A percentile compares a stretch with the other conserved stretches of the same genome.
Evolutionary conservation across 495 filamentous ascomycete genomes (phyloP).

Genomic region (Alectoria sarmentosa): DNA sequence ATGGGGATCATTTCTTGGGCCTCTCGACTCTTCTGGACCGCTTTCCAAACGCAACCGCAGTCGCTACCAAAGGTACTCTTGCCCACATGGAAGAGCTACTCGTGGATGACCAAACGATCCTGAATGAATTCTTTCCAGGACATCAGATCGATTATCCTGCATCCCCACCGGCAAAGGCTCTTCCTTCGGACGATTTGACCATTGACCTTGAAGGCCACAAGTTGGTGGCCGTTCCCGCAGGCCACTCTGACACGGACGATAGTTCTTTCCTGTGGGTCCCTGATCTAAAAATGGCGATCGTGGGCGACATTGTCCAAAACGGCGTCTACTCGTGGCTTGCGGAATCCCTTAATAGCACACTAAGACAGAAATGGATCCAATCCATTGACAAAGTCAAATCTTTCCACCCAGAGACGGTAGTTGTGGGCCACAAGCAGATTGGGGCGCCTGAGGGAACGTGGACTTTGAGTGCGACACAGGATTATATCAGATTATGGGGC

Average conservation of each 20-base stretch:
- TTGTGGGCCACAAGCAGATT: constrained; percentile 31
- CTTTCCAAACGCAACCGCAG: too few relatives aligned
- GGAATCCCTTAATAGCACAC: constrained; percentile 27
- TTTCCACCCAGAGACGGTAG: constrained; percentile 29
- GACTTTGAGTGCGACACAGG: constrained; percentile 25
- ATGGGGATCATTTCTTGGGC: constrained; percentile 43
- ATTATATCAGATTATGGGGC: constrained; percentile 27
- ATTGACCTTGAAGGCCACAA: not conserved
- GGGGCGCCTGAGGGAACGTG: constrained; percentile 27
- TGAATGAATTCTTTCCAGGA: too few relatives aligned
- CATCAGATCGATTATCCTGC: too few relatives aligned
- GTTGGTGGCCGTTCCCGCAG: not conserved
- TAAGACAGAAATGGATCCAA: constrained; percentile 31
- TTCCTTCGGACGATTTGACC: too few relatives aligned
- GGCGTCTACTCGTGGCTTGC: constrained; percentile 28
- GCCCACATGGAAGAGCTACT: too few relatives aligned
- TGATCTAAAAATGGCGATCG: not conserved
- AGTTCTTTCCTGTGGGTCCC: not conserved
- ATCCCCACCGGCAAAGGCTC: too few relatives aligned
- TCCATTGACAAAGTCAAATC: constrained; percentile 31
- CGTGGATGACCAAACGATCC: too few relatives aligned
- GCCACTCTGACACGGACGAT: not conserved
- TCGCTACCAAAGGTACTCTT: too few relatives aligned
- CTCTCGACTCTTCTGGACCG: constrained; percentile 25
- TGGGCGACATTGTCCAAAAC: too few relatives aligned